phyloP scores from a whole-genome alignment of 2,329 filamentous ascomycete genomes.

The Neofusicoccum parvum region DNA sequence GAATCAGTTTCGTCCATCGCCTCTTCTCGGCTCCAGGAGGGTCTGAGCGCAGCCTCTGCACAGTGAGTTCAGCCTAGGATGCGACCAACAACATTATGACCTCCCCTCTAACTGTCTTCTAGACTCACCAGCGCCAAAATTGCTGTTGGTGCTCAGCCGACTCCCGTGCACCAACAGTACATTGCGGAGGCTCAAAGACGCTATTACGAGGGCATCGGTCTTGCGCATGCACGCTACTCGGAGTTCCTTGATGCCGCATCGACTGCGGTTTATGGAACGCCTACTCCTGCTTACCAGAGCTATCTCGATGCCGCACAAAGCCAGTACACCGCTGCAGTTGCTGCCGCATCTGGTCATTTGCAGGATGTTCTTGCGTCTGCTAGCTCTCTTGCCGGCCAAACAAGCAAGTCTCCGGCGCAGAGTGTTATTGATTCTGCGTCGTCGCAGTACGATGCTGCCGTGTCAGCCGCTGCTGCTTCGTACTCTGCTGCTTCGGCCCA shows the following conservation, averaged over 20 bases:
- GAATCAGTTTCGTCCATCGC: conserved; percentile 68
- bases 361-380: conserved; percentile 40
- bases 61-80: conserved; percentile 44
- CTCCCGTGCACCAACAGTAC: conserved; percentile 56
- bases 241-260: conserved; percentile 74
- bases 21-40: conserved; percentile 68
- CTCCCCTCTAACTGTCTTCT: not conserved
- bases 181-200: conserved; percentile 64
- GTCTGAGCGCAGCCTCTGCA: conserved; percentile 69
- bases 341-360: conserved; percentile 35
- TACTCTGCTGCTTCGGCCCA: conserved; percentile 42
- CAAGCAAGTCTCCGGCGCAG: conserved; percentile 39
- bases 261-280: conserved; percentile 66
- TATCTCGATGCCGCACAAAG: conserved; percentile 28
- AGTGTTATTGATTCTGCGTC: conserved; percentile 47
- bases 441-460: conserved; percentile 47
- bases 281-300: conserved; percentile 57
- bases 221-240: conserved; percentile 77
- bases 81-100: not conserved
- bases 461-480: conserved; percentile 47
- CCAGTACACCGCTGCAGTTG: conserved; percentile 37
- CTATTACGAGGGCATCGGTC: conserved; percentile 77
- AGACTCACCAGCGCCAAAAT: conserved; percentile 66
- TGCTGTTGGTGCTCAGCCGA: conserved; percentile 65
- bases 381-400: conserved; percentile 38